A percentile compares a stretch with the other conserved stretches of the same genome.
Evolutionary conservation across 306 rosid genomes (phyloP).

Genomic region (Calophaca sinica): DNA sequence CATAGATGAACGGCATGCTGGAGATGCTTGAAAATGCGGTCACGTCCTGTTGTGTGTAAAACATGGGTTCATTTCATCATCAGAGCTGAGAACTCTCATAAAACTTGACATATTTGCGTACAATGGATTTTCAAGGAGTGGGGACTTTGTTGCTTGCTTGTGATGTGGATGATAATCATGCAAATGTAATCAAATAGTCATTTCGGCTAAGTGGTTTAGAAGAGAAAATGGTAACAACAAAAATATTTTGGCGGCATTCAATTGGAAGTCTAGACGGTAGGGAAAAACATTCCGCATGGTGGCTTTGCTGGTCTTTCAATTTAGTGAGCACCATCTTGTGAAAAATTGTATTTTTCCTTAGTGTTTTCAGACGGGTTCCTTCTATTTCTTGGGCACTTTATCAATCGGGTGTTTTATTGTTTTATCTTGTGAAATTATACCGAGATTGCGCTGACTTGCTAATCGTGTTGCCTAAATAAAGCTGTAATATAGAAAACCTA

Average conservation of each 20-base stretch:
- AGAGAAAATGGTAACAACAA: slow-evolving; percentile 7
- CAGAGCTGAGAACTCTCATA: slow-evolving; percentile 42
- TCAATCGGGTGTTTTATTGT: not conserved
- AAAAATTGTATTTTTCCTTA: slow-evolving; percentile 1
- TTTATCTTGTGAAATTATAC: not conserved
- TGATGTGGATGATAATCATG: slow-evolving; percentile 43
- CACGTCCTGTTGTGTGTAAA: slow-evolving; percentile 38
- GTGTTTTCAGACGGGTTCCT: not conserved
- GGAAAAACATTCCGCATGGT: slow-evolving; percentile 10
- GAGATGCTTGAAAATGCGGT: slow-evolving; percentile 37
- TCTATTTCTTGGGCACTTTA: not conserved
- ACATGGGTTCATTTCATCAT: slow-evolving; percentile 44
- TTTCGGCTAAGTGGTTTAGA: slow-evolving; percentile 20
- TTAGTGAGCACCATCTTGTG: slow-evolving; percentile 32
- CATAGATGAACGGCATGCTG: slow-evolving; percentile 45
- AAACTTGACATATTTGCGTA: slow-evolving; percentile 38
- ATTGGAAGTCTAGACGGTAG: slow-evolving; percentile 20
- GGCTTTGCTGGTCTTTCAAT: not conserved
- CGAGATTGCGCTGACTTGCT: not conserved
- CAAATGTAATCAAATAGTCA: slow-evolving; percentile 36
- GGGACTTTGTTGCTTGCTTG: slow-evolving; percentile 42
- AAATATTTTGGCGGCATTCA: slow-evolving; percentile 31
- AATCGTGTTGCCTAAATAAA: not conserved
- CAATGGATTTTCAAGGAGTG: slow-evolving; percentile 37
- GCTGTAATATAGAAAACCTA: not conserved